Base-by-base conservation (phyloP, 2,329 filamentous ascomycete species). In the Neonectria sp. region DNA sequence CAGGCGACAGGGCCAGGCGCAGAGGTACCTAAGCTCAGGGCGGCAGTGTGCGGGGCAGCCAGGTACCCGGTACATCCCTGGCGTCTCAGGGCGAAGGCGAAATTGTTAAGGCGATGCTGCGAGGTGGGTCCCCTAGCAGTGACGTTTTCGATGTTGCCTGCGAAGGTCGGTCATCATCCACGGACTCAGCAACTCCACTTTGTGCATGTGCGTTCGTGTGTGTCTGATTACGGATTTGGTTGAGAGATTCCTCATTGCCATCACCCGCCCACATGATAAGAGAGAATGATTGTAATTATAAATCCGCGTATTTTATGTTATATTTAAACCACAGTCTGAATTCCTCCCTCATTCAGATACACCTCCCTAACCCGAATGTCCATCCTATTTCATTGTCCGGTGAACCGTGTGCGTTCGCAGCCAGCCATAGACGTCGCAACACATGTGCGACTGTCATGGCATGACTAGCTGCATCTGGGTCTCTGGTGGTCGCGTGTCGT, bases 141-240 rank as follows among this genome's bases (percentile, higher is more conserved):
- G 77, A 79, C 77, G 77, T 78, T 79, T 75, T 77, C 77, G 75
- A 79, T 78, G 78, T 75, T 79, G 77, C 77, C 76, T 78, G 75
- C 74, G 51, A 57, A 40, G 33, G 51, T 24, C 51, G 60, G 65
- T 46, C 60, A 55, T 49, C 60, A 45, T 53, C 55, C 58, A 37
- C 37, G 29, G 13, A 21, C 29, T 8, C 49, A 33, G 49, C 49
- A 31, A 52, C 27, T 52, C 49, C 29, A 40, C 37, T n/a, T 40
- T 40, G 40, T 12, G 40, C 49, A 53, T 24, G 29, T 35, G 33
- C 17, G 2, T 21, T 21, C n/a, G 29, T 15, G 12, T 27, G 15
- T 17, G 21, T 21, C 11, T 33, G 7, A 2, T 6, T 33, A 3
- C 15, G 37, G 13, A 17, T 37, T 40, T 35, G 33, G 33, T 13